Evolutionary conservation across 352 stramenopile species (phyloP), one percentile per base, ranked within the genome.

Genomic region (Phytopythium boreale): DNA sequence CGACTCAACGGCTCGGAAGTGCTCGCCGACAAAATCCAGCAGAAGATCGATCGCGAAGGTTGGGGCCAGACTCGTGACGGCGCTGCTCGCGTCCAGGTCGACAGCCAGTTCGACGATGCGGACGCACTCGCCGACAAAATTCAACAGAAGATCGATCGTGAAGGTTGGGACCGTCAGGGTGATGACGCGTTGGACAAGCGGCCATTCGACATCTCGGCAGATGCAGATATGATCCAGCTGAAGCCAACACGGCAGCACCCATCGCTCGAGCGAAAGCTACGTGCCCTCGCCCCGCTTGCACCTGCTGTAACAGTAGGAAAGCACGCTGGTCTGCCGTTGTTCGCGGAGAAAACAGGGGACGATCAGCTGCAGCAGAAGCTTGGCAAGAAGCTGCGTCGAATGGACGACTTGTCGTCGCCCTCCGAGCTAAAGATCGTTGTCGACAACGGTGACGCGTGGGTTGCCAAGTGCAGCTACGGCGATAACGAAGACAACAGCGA

Each of bases 381-480:
- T 0, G 27, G 15, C 2, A 26, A 15, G 27, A 57, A 43, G 51
- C 51, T 20, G 51, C 17, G 27, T 2, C 17, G 29, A 15, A 41
- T 37, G 51, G 27, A 41, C 27, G 20, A 19, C 4, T 17, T 51
- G 22, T 27, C 22, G 27, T 61, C 56, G 0, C 56, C 56, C 37
- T 22, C 36, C 7, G n/a, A 61, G 26, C 56, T 61, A 14, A 61
- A 61, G 37, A 61, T 61, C 15, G 20, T 61, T 22, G 37, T 61
- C 12, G 56, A 61, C 20, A 29, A 17, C 22, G 12, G 20, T 19
- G 37, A 52, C 19, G 22, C 24, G 5, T 57, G 51, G 51, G 27
- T 20, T 2, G 10, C 7, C 27, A 57, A 41, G 51, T 19, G 29
- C 2, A 14, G 20, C 9, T 17, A 22, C 8, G 50, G 50, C 26